phyloP scores from a whole-genome alignment of 192 early-diverging fungal genomes.

The Coemansia sp. region DNA sequence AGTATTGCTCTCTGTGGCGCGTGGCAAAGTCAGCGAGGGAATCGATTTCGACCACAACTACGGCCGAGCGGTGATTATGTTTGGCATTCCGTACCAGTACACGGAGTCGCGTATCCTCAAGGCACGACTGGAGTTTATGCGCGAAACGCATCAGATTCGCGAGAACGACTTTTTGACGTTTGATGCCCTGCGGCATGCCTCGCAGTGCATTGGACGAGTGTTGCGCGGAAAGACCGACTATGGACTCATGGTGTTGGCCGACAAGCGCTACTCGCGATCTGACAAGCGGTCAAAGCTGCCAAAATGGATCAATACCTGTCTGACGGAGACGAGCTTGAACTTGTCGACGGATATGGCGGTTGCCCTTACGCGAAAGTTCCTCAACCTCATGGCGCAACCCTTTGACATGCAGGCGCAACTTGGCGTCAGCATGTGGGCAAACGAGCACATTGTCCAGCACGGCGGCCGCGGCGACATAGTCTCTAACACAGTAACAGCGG shows the following conservation, averaged over 20 bases:
- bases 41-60: constrained; percentile 99
- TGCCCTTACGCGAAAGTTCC: constrained; percentile 85
- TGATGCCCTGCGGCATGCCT: constrained; percentile 98
- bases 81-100: constrained; percentile 99
- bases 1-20: constrained; percentile 93
- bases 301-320: constrained; percentile 91
- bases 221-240: constrained; percentile 98
- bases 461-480: constrained; percentile 20
- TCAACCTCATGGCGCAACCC: constrained; percentile 95
- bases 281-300: constrained; percentile 97
- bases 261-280: constrained; percentile 91
- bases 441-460: constrained; percentile 65
- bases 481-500: neutral
- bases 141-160: constrained; percentile 89
- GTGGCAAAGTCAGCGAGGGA: constrained; percentile 99
- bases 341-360: constrained; percentile 98
- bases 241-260: constrained; percentile 98
- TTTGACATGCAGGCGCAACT: constrained; percentile 75
- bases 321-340: constrained; percentile 86
- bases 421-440: constrained; percentile 84
- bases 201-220: constrained; percentile 98
- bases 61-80: constrained; percentile 97
- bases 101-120: constrained; percentile 94
- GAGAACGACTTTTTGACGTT: constrained; percentile 99
- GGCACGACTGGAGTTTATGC: constrained; percentile 92